Conservation (phyloP, 2,329 filamentous ascomycete species). For the Colletotrichum salicis region DNA sequence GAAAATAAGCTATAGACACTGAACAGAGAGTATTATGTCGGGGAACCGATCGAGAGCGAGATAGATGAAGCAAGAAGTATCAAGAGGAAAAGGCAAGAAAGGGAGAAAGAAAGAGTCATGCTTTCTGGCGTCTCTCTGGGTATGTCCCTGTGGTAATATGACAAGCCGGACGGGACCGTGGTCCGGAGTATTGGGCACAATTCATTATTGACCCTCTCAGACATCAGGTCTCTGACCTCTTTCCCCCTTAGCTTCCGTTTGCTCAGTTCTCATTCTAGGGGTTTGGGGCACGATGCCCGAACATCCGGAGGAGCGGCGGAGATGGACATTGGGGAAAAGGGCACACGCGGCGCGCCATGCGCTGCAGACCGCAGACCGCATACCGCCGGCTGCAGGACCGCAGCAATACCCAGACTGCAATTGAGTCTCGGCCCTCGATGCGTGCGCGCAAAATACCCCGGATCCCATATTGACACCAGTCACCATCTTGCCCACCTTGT, state of each 20-base stretch:
- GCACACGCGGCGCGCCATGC: too few species aligned
- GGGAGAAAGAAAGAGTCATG: not conserved
- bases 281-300: not conserved
- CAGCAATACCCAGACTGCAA: not conserved
- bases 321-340: slow-evolving; percentile 17
- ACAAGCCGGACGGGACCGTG: not conserved
- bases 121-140: not conserved
- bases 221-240: not conserved
- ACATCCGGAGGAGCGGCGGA: slow-evolving; percentile 7
- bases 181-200: not conserved
- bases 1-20: not conserved
- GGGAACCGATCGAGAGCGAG: not conserved
- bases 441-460: not conserved
- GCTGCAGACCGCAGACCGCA: not conserved
- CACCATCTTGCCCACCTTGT: not conserved
- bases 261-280: not conserved
- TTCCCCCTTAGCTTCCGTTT: not conserved
- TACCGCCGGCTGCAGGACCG: not conserved
- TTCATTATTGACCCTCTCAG: slow-evolving; percentile 6
- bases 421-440: not conserved
- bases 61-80: not conserved
- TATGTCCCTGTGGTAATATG: not conserved
- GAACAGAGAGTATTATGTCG: not conserved
- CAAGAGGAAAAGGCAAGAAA: not conserved
- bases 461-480: not conserved